phyloP scores from a whole-genome alignment of 306 rosid genomes.

The Lathyrus aphaca region DNA sequence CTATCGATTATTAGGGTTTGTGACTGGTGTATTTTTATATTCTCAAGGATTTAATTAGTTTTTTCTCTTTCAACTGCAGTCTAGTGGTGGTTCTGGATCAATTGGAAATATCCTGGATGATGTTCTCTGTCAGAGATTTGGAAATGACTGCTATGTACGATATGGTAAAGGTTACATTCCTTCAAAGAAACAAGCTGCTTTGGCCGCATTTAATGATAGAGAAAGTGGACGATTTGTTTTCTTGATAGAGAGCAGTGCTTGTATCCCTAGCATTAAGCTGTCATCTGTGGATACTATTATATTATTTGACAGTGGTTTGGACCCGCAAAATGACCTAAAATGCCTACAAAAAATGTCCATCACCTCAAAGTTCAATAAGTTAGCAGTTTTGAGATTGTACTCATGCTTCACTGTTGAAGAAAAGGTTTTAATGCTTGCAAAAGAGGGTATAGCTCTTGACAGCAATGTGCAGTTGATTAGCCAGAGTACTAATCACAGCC shows the following conservation, averaged over 20 bases:
- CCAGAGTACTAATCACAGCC: slow-evolving; percentile 49
- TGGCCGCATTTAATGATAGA: slow-evolving; percentile 62
- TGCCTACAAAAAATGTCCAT: slow-evolving; percentile 65
- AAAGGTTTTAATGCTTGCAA: slow-evolving; percentile 63
- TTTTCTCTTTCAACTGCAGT: slow-evolving; percentile 46
- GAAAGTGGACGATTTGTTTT: slow-evolving; percentile 69
- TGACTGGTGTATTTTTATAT: slow-evolving; percentile 7
- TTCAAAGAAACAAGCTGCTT: slow-evolving; percentile 56
- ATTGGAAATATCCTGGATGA: slow-evolving; percentile 83
- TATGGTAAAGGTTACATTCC: slow-evolving; percentile 47
- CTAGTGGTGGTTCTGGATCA: slow-evolving; percentile 56
- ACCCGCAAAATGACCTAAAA: slow-evolving; percentile 64
- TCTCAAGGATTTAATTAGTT: slow-evolving; percentile 32
- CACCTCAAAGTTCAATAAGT: slow-evolving; percentile 54
- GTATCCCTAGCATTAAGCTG: slow-evolving; percentile 61
- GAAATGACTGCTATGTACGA: slow-evolving; percentile 68
- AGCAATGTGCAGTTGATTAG: slow-evolving; percentile 42
- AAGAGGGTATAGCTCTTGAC: slow-evolving; percentile 60
- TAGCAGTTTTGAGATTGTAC: slow-evolving; percentile 68
- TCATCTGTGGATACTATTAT: slow-evolving; percentile 64
- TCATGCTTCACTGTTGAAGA: slow-evolving; percentile 69
- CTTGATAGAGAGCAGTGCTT: slow-evolving; percentile 71
- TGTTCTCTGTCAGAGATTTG: slow-evolving; percentile 64
- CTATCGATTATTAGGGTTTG: background rate
- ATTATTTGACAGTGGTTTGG: slow-evolving; percentile 79